A percentile compares a stretch with the other conserved stretches of the same genome.
Evolutionary conservation across 129 eudicot genomes (phyloP).

Genomic region (Ambrosia trifida): DNA sequence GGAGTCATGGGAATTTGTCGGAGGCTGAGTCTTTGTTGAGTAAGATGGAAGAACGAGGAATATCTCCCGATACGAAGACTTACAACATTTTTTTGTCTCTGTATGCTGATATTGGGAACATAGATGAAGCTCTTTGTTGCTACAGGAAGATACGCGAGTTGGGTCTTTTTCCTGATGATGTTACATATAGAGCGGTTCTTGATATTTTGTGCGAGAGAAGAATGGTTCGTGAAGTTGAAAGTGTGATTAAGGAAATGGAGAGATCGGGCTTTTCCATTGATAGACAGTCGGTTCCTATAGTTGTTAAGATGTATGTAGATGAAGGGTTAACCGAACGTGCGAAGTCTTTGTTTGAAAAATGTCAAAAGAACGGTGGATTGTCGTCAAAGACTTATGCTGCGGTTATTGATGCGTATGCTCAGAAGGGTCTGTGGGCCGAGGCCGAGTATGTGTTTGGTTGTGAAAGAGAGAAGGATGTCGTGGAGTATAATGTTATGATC

Average conservation of each 20-base stretch:
- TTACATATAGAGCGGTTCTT: constrained; percentile 68
- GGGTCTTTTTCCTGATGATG: constrained; percentile 76
- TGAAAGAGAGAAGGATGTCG: constrained; percentile 57
- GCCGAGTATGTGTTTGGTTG: constrained; percentile 66
- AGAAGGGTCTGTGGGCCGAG: constrained; percentile 86
- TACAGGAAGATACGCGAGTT: constrained; percentile 63
- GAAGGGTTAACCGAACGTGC: constrained; percentile 60
- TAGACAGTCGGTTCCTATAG: constrained; percentile 57
- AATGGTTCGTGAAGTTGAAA: constrained; percentile 61
- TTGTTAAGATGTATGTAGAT: constrained; percentile 59
- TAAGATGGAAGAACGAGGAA: constrained; percentile 80
- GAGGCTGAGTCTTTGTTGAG: constrained; percentile 70
- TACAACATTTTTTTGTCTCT: constrained; percentile 73
- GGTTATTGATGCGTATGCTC: constrained; percentile 69
- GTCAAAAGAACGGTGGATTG: constrained; percentile 41
- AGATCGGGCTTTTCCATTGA: constrained; percentile 46
- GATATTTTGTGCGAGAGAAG: constrained; percentile 55
- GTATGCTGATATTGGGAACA: constrained; percentile 56
- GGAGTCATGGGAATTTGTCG: constrained; percentile 72
- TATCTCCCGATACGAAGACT: constrained; percentile 72
- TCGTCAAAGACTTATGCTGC: constrained; percentile 59
- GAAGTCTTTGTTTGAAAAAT: constrained; percentile 45
- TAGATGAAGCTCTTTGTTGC: constrained; percentile 55
- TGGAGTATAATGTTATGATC: constrained; percentile 81
- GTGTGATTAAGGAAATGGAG: constrained; percentile 68